phyloP scores from a whole-genome alignment of 345 rosid species.

The Populus simonii region DNA sequence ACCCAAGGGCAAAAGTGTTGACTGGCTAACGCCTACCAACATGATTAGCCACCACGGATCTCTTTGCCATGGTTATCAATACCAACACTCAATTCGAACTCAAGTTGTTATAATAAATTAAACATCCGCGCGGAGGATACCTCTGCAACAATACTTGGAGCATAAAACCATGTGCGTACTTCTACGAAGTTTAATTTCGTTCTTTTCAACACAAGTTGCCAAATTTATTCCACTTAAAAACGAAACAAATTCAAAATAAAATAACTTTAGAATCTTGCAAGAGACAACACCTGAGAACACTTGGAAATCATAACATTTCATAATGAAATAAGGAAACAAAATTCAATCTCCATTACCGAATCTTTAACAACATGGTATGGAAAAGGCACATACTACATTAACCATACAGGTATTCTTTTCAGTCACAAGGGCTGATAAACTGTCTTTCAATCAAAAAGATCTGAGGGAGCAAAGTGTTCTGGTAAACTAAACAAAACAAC shows the following conservation, averaged over 20 bases:
- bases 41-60: no score
- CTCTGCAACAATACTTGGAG: not conserved
- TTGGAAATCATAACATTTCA: not conserved
- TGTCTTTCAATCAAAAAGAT: not conserved
- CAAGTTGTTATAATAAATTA: no score
- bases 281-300: not conserved
- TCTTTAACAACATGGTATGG: constrained; percentile 8
- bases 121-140: not conserved
- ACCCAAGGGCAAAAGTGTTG: not conserved
- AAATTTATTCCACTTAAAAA: no score
- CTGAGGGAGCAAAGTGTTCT: not conserved
- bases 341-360: constrained; percentile 6
- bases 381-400: constrained; percentile 8
- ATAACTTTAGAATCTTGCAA: not conserved
- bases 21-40: not conserved
- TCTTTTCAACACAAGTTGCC: not conserved
- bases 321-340: constrained; percentile 18
- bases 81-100: no score
- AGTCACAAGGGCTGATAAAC: not conserved
- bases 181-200: not conserved
- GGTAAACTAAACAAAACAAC: not conserved
- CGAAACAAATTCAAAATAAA: not conserved
- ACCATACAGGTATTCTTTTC: constrained; percentile 7
- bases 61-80: no score
- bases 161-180: not conserved